Conservation (phyloP, 352 stramenopile genomes). For the Phytophthora quininea region DNA sequence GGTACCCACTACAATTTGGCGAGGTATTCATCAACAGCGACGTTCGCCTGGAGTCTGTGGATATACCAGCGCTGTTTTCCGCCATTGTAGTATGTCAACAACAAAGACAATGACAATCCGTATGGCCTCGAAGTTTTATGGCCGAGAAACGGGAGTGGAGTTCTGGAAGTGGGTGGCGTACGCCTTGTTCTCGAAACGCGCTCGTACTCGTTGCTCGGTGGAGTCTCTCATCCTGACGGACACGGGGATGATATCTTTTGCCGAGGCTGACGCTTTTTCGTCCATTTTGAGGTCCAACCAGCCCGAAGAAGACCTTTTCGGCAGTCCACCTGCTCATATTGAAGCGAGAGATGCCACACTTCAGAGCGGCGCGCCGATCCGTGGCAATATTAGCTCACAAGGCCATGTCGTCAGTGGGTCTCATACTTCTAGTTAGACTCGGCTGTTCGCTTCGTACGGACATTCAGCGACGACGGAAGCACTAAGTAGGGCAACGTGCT, state of each 20-base stretch:
- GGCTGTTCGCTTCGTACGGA: not conserved
- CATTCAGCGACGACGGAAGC: not conserved
- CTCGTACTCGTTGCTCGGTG: not conserved
- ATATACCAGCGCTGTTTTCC: not conserved
- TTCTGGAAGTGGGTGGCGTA: conserved; percentile 1
- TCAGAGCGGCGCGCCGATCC: not conserved
- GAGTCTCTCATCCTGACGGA: not conserved
- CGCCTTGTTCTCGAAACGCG: not conserved
- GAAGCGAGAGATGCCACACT: not conserved
- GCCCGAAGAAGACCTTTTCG: not conserved
- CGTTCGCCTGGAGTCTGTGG: not conserved
- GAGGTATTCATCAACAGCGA: not conserved
- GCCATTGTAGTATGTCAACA: not conserved
- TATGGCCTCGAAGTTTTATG: not conserved
- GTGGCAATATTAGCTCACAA: not conserved
- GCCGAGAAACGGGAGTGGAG: not conserved
- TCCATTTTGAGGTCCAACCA: not conserved
- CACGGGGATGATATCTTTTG: not conserved
- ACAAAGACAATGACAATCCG: not conserved
- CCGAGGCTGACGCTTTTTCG: not conserved
- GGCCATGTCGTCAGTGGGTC: not conserved
- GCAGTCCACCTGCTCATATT: not conserved
- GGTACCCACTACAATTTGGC: not conserved
- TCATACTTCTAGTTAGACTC: not conserved
- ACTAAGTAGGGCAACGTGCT: not conserved